Evolutionary conservation across 192 early-diverging fungal species (phyloP).

Genomic region (Dimargaris xerosporica): DNA sequence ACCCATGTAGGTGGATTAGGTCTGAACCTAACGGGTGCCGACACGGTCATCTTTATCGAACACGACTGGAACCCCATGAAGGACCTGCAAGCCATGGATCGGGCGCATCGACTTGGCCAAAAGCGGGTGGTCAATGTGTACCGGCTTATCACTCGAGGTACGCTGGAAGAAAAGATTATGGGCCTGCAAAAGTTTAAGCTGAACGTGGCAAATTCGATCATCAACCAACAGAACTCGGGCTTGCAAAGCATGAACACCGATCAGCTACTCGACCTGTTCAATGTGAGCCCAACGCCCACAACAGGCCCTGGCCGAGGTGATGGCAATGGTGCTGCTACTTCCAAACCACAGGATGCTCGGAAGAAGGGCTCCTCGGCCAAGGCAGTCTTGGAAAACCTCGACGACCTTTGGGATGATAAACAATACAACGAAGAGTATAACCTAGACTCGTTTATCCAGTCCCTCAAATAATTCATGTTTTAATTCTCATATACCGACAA

Average conservation of each 20-base stretch:
- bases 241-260: constrained; percentile 91
- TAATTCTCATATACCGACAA: no score
- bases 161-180: constrained; percentile 99
- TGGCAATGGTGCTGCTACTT: constrained; percentile 15
- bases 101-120: constrained; percentile 96
- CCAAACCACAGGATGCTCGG: constrained; percentile 5
- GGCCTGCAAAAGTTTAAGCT: constrained; percentile 96
- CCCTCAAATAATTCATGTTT: constrained; percentile 21
- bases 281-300: constrained; percentile 38
- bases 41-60: constrained; percentile 98
- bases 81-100: constrained; percentile 98
- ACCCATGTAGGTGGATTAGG: constrained; percentile 96
- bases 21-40: constrained; percentile 95
- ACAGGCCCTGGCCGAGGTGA: constrained; percentile 17
- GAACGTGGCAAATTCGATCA: constrained; percentile 87
- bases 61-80: constrained; percentile 99
- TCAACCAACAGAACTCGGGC: constrained; percentile 93
- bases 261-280: constrained; percentile 88
- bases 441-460: constrained; percentile 57
- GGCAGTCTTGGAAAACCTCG: constrained; percentile 57
- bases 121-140: constrained; percentile 97
- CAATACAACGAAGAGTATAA: constrained; percentile 79
- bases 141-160: constrained; percentile 89
- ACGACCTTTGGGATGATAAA: constrained; percentile 80
- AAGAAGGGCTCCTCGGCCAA: constrained; percentile 30